Percentiles rank a stretch among this genome's conserved stretches.
These are phyloP conservation scores for Trypanosomatidae sp. DNA, from an alignment of 208 protist species.

Conservation along the genomic window DNA sequence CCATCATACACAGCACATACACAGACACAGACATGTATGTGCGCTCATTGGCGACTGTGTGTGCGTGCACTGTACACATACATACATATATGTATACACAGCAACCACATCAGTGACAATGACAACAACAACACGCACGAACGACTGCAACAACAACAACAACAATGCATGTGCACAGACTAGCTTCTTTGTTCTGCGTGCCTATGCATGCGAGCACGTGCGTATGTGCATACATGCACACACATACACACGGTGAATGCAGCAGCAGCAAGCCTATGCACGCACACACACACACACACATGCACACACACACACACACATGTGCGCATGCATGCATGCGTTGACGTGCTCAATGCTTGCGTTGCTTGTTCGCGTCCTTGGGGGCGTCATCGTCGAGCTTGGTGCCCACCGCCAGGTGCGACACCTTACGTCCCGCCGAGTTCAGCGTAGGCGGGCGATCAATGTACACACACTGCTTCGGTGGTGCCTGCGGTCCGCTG, in stretches of 20 bases:
- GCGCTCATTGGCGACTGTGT: too few species aligned
- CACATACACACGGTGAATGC: too few species aligned
- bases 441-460: slow-evolving; percentile 40
- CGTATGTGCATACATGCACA: not conserved
- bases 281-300: not conserved
- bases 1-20: too few species aligned
- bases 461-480: slow-evolving; percentile 77
- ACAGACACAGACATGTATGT: too few species aligned
- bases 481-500: slow-evolving; percentile 25
- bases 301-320: not conserved
- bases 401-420: slow-evolving; percentile 51
- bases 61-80: too few species aligned
- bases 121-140: too few species aligned
- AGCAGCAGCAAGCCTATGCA: not conserved
- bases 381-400: slow-evolving; percentile 51
- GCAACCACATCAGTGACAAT: too few species aligned
- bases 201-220: not conserved
- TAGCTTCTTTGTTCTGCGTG: too few species aligned
- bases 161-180: too few species aligned
- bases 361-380: not conserved
- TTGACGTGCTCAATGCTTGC: not conserved
- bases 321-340: not conserved
- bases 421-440: slow-evolving; percentile 16
- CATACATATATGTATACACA: too few species aligned
- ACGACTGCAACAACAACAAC: too few species aligned